Evolutionary conservation across 495 filamentous ascomycete genomes (phyloP), one percentile per base, ranked within the genome.

Genomic region (Tuber umbilicatum): DNA sequence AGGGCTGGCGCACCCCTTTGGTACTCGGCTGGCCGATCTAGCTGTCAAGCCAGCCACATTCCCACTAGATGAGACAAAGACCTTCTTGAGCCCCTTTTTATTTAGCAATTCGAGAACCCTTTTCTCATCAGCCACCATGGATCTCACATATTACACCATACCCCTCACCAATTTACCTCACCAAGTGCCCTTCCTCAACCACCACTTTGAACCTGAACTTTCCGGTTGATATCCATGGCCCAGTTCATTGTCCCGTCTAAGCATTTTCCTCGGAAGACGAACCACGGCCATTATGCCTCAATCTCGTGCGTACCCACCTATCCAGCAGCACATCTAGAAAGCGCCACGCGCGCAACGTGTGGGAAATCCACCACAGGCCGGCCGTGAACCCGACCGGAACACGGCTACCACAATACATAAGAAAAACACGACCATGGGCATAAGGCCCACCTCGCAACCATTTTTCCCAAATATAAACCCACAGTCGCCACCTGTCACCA

Each of bases 211-310:
- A 90, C 70, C 88, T 87, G 76, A 91, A 75, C 82, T 90, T 93
- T 10, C 93, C 92, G 78, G 94, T 92, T 92, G 37, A 96, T 86
- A 78, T 92, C 89, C 27, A 97, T 89, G n/a, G 90, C 90, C 73
- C 90, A 90, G 0, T 38, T 73, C 17, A 72, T 38, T 27, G 27
- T 27, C 27, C 75, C 69, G 21, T 73, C 60, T 1, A 73, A 23
- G 16, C 82, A n/a, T n/a, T 39, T 10, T 71, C 47, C 79, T 21
- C 40, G 39, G 35, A 70, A 70, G 43, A 74, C 74, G 9, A 79
- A 67, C 55, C 10, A 64, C 5, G 76, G 80, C 80, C 80, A 81
- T n/a, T n/a, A n/a, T n/a, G n/a, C n/a, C n/a, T n/a, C n/a, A n/a
- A n/a, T n/a, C n/a, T n/a, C n/a, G n/a, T n/a, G n/a, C n/a, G n/a